Conservation (phyloP, 2,329 filamentous ascomycete species). For the Colletotrichum nymphaeae region DNA sequence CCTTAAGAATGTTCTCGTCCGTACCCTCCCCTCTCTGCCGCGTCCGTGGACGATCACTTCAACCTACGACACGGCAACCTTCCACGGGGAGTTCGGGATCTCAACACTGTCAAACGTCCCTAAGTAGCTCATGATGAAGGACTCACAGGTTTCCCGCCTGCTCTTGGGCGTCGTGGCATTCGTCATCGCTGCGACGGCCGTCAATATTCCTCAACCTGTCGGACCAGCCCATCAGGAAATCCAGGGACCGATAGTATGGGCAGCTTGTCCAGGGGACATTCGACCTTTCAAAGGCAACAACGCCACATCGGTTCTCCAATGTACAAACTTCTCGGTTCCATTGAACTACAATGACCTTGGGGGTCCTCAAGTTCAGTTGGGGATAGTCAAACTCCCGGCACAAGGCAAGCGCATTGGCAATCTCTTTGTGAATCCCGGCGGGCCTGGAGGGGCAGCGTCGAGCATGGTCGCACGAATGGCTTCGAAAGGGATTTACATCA, state of each 20-base stretch:
- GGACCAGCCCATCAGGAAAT: conserved; percentile 1
- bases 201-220: conserved; percentile 11
- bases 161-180: not conserved
- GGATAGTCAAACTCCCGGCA: conserved; percentile 20
- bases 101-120: not conserved
- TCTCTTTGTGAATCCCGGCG: conserved; percentile 30
- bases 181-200: not conserved
- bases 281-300: conserved; percentile 17
- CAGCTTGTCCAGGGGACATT: conserved; percentile 15
- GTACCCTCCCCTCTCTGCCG: not conserved
- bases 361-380: not conserved
- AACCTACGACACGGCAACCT: not conserved
- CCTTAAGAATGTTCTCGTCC: not conserved
- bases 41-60: not conserved
- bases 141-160: not conserved
- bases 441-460: conserved; percentile 24
- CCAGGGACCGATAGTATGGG: not conserved
- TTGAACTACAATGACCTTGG: conserved; percentile 1
- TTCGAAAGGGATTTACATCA: not conserved
- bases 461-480: conserved; percentile 25
- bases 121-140: not conserved
- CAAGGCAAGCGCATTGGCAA: conserved; percentile 17
- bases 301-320: conserved; percentile 4
- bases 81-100: too few relatives aligned
- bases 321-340: conserved; percentile 25